Conservation (phyloP, 2,329 filamentous ascomycete genomes). For the Talaromyces sp. region DNA sequence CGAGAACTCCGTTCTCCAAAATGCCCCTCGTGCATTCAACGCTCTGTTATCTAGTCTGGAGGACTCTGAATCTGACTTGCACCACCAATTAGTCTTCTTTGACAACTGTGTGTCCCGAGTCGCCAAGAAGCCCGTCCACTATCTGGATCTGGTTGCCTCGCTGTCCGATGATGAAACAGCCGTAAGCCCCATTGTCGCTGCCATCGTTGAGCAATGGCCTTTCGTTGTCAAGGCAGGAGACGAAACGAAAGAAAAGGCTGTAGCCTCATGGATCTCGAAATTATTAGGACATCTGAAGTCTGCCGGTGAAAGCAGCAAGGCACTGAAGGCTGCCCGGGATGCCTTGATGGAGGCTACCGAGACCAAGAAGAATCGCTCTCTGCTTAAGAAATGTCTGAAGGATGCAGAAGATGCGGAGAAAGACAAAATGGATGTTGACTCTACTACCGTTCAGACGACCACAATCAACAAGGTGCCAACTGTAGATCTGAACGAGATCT, state of each 20-base stretch:
- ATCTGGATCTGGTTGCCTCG: slow-evolving; percentile 61
- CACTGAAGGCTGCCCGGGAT: slow-evolving; percentile 51
- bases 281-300: slow-evolving; percentile 59
- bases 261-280: slow-evolving; percentile 62
- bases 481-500: slow-evolving; percentile 56
- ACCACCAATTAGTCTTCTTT: slow-evolving; percentile 67
- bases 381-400: slow-evolving; percentile 44
- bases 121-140: slow-evolving; percentile 76
- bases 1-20: slow-evolving; percentile 42
- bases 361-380: slow-evolving; percentile 37
- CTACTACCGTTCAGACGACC: slow-evolving; percentile 5
- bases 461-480: slow-evolving; percentile 17
- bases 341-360: slow-evolving; percentile 46
- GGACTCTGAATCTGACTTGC: slow-evolving; percentile 34
- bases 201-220: slow-evolving; percentile 75
- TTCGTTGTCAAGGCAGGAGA: slow-evolving; percentile 62
- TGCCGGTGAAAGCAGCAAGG: slow-evolving; percentile 54
- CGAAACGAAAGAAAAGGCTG: slow-evolving; percentile 45
- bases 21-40: slow-evolving; percentile 36
- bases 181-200: slow-evolving; percentile 68
- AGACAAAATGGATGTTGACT: slow-evolving; percentile 23
- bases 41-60: slow-evolving; percentile 43
- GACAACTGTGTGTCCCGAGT: slow-evolving; percentile 82
- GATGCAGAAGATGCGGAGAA: slow-evolving; percentile 24
- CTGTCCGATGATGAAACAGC: slow-evolving; percentile 39